Conservation (phyloP, 208 protist genomes). For the Strigomonas culicis region DNA sequence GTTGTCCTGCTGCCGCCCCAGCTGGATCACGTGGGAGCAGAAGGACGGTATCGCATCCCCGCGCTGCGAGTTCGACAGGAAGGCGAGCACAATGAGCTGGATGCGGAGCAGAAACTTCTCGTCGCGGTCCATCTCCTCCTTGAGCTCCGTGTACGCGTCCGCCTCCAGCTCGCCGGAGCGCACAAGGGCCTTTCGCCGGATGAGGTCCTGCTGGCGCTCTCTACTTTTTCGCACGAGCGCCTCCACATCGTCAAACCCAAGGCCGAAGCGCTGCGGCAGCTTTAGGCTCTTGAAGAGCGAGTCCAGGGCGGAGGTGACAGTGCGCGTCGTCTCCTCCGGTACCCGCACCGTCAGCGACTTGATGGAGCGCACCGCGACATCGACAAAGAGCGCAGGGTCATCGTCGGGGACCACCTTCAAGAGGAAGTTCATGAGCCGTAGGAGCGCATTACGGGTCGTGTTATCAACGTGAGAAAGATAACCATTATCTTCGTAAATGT, state of each 20-base stretch:
- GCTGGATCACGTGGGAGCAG: slow-evolving; percentile 85
- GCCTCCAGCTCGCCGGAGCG: slow-evolving; percentile 40
- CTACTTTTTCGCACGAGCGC: slow-evolving; percentile 80
- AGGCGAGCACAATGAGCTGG: slow-evolving; percentile 84
- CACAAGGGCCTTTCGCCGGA: slow-evolving; percentile 47
- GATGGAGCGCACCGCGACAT: slow-evolving; percentile 69
- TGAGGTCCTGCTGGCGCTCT: slow-evolving; percentile 79
- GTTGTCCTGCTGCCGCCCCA: slow-evolving; percentile 75
- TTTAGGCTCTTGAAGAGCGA: slow-evolving; percentile 80
- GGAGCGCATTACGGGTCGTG: slow-evolving; percentile 70
- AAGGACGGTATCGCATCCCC: slow-evolving; percentile 70
- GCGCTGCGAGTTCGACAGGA: slow-evolving; percentile 77
- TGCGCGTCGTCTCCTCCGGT: slow-evolving; percentile 74
- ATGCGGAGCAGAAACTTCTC: slow-evolving; percentile 90
- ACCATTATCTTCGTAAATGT: slow-evolving; percentile 84
- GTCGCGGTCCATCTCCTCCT: slow-evolving; percentile 81
- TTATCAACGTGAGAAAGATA: slow-evolving; percentile 87
- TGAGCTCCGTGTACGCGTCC: slow-evolving; percentile 58
- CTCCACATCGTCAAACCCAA: slow-evolving; percentile 88
- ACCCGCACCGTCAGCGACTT: slow-evolving; percentile 66
- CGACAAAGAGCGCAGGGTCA: slow-evolving; percentile 84
- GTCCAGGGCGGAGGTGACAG: slow-evolving; percentile 72
- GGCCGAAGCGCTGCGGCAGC: slow-evolving; percentile 65
- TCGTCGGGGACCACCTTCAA: slow-evolving; percentile 87
- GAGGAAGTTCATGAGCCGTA: slow-evolving; percentile 74